phyloP scores from a whole-genome alignment of 345 rosid species.

The Arabidopsis thaliana region DNA sequence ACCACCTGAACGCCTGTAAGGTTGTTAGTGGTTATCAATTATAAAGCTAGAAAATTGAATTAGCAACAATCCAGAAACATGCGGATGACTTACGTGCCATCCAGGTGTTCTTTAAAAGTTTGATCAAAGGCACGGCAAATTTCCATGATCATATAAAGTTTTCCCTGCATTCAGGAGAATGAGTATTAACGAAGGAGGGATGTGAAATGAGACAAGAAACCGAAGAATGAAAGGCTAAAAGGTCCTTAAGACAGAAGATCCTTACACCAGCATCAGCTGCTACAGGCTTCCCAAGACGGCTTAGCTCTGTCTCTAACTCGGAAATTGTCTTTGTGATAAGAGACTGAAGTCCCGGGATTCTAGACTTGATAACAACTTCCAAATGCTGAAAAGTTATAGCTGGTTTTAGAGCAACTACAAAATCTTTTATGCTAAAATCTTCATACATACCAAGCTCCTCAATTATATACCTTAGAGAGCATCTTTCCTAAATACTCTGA shows the following conservation, averaged over 20 bases:
- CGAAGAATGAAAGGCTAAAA: conserved; percentile 14
- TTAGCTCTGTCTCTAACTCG: conserved; percentile 84
- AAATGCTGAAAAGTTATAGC: conserved; percentile 71
- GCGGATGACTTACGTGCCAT: conserved; percentile 64
- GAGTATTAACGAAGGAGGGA: neutral
- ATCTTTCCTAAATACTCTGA: conserved; percentile 89
- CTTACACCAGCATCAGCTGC: conserved; percentile 95
- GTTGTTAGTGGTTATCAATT: conserved; percentile 24
- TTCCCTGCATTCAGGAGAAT: conserved; percentile 65
- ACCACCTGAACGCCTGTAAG: conserved; percentile 91
- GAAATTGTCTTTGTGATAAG: conserved; percentile 81
- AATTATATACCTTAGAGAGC: conserved; percentile 81
- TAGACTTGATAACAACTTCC: conserved; percentile 93
- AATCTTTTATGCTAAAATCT: neutral
- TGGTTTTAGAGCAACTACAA: conserved; percentile 19
- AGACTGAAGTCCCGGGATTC: conserved; percentile 92
- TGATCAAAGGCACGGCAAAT: conserved; percentile 94
- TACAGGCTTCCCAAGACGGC: conserved; percentile 90
- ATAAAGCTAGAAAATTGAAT: conserved; percentile 1
- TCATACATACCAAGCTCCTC: neutral
- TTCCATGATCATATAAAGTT: conserved; percentile 91
- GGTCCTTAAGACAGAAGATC: conserved; percentile 10
- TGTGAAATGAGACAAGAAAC: conserved; percentile 25
- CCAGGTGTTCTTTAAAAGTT: conserved; percentile 92
- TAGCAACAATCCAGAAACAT: conserved; percentile 14